phyloP scores from a whole-genome alignment of 768 basidiomycete genomes.

The Psilocybe cubensis region DNA sequence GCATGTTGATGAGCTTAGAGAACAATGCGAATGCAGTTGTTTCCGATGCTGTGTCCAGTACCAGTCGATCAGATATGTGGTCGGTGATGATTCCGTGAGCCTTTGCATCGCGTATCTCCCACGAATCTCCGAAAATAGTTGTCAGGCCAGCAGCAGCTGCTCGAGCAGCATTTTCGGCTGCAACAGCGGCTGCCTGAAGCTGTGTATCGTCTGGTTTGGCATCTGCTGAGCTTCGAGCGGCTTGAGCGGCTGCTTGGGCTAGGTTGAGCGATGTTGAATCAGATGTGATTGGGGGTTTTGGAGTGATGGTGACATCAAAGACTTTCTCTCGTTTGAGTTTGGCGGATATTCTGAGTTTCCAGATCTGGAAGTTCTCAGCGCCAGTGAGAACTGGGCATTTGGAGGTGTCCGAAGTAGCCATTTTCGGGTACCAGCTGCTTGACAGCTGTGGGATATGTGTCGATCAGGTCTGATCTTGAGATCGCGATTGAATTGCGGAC shows the following conservation, averaged over 20 bases:
- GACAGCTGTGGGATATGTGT: not conserved
- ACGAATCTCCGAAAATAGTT: not conserved
- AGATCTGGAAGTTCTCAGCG: constrained; percentile 16
- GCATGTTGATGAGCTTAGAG: constrained; percentile 8
- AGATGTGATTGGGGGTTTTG: not conserved
- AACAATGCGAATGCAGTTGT: not conserved
- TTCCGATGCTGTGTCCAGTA: not conserved
- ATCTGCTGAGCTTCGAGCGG: no score
- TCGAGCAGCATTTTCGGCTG: no score
- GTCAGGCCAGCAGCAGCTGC: not conserved
- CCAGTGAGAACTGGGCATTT: constrained; percentile 12
- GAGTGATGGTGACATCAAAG: constrained; percentile 1
- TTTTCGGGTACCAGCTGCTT: not conserved
- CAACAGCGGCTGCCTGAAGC: no score
- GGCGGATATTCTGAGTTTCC: constrained; percentile 11
- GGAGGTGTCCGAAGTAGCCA: not conserved
- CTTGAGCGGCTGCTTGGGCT: not conserved
- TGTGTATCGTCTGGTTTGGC: not conserved
- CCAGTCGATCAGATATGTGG: constrained; percentile 12
- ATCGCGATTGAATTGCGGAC: no score
- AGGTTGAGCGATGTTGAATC: not conserved
- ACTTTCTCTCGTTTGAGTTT: constrained; percentile 15
- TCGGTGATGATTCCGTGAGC: constrained; percentile 14
- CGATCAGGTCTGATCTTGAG: no score
- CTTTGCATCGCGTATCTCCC: constrained; percentile 2